Conservation (phyloP, 768 basidiomycete genomes). For the Boletus rufocinnamomeus region DNA sequence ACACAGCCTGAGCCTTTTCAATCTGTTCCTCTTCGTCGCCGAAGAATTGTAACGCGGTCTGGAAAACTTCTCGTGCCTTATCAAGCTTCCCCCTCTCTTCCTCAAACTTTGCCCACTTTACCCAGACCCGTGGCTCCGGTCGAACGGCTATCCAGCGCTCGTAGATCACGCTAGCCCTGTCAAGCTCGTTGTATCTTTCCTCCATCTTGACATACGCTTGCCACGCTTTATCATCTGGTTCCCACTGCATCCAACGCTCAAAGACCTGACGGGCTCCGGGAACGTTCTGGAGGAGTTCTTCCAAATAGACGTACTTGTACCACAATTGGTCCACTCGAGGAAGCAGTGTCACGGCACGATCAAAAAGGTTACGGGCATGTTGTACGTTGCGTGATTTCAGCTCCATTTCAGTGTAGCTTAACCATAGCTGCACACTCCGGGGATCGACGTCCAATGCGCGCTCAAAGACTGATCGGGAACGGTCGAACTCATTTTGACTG, state of each 20-base stretch:
- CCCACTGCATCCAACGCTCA: conserved; percentile 99
- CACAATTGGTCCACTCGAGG: conserved; percentile 96
- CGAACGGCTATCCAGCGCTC: conserved; percentile 83
- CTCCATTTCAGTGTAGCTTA: conserved; percentile 96
- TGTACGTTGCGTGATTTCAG: conserved; percentile 97
- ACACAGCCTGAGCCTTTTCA: conserved; percentile 88
- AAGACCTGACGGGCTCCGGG: conserved; percentile 97
- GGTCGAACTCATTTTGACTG: conserved; percentile 93
- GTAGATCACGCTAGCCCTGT: conserved; percentile 90
- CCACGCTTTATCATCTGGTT: conserved; percentile 99
- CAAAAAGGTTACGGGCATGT: conserved; percentile 95
- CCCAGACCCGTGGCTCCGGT: conserved; percentile 80
- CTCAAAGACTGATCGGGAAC: conserved; percentile 94
- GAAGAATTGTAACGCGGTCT: conserved; percentile 87
- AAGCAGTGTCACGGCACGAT: conserved; percentile 94
- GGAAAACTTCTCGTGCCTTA: conserved; percentile 84
- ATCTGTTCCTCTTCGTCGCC: conserved; percentile 87
- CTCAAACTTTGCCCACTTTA: conserved; percentile 87
- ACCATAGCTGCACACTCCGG: conserved; percentile 87
- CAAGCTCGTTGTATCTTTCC: conserved; percentile 87
- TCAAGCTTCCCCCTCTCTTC: conserved; percentile 67
- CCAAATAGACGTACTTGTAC: conserved; percentile 99
- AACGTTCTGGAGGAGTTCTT: conserved; percentile 95
- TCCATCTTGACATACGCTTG: conserved; percentile 99
- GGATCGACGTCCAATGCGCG: conserved; percentile 96